Evolutionary conservation across 2,329 filamentous ascomycete species (phyloP), one percentile per base, ranked within the genome.

Genomic region (Trichoderma pleuroti): DNA sequence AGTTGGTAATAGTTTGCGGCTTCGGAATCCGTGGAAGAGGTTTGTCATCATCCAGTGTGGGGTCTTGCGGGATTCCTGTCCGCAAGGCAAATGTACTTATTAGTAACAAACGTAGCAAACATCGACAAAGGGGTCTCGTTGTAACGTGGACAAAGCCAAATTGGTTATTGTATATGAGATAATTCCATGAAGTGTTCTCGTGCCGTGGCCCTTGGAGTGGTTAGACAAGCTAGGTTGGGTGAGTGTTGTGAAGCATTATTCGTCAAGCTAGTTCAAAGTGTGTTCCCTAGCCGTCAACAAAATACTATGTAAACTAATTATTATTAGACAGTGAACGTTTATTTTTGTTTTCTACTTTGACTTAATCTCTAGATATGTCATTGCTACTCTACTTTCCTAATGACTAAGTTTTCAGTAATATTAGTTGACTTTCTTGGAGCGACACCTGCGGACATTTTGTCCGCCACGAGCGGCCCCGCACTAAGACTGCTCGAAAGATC

Each of bases 151-250:
- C 3, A 39, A 4, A 6, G 2, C 0, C 12, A 2, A 0, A 39
- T 0, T 18, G 9, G 36, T 7, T 42, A n/a, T 5, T 42, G 4
- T 10, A 42, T 4, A n/a, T n/a, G 0, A n/a, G 4, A n/a, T n/a
- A n/a, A n/a, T 10, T n/a, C 8, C 0, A 42, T n/a, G 39, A 5
- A 0, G 10, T 10, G 3, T 42, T n/a, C 0, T n/a, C 1, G 1
- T 1, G 0, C 8, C 16, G 39, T 10, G 0, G 0, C 18, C 39
- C 4, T n/a, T 1, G 9, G 0, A 3, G 39, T 5, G 39, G 8
- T 10, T 42, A 42, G 0, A 4, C 39, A 42, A 42, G 39, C 16
- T n/a, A n/a, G 0, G 4, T 42, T 42, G 16, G 18, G 0, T 1
- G 39, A n/a, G 18, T n/a, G 39, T 42, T 16, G 36, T 42, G 6